phyloP scores from a whole-genome alignment of 345 rosid genomes.

The Corchorus capsularis region DNA sequence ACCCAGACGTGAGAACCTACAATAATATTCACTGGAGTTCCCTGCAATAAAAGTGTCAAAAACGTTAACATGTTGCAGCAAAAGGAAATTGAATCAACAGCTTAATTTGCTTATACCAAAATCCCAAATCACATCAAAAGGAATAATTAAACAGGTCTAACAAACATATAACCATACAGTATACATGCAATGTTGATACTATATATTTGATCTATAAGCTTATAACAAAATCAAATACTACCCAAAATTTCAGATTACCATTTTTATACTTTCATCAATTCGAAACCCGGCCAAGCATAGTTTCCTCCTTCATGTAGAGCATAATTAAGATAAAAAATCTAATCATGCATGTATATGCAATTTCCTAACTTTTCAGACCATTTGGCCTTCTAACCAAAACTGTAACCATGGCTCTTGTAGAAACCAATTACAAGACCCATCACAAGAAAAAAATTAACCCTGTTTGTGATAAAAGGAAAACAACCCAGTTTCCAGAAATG shows the following conservation, averaged over 20 bases:
- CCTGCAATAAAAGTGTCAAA: slow-evolving; percentile 49
- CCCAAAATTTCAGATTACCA: slow-evolving; percentile 43
- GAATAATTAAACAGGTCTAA: not conserved
- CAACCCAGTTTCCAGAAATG: not conserved
- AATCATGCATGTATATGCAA: too few species aligned
- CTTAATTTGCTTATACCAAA: not conserved
- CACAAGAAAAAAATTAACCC: too few species aligned
- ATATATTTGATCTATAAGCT: not conserved
- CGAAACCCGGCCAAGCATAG: slow-evolving; percentile 7
- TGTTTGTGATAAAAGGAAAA: not conserved
- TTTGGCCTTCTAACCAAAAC: not conserved
- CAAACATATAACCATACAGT: not conserved
- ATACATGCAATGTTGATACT: not conserved
- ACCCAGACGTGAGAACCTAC: slow-evolving; percentile 94
- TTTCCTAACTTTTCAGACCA: slow-evolving; percentile 15
- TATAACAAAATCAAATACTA: not conserved
- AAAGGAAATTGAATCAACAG: not conserved
- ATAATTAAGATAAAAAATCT: slow-evolving; percentile 1
- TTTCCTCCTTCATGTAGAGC: slow-evolving; percentile 26
- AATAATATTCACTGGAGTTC: slow-evolving; percentile 76
- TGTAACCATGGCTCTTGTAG: not conserved
- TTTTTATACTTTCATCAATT: slow-evolving; percentile 32
- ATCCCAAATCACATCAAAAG: too few species aligned
- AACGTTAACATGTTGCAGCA: slow-evolving; percentile 9
- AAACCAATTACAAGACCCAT: not conserved